Percentiles rank a stretch among this genome's conserved stretches.
phyloP scores from a whole-genome alignment of 495 filamentous ascomycete genomes.

The Aspergillus incahuasiensis region DNA sequence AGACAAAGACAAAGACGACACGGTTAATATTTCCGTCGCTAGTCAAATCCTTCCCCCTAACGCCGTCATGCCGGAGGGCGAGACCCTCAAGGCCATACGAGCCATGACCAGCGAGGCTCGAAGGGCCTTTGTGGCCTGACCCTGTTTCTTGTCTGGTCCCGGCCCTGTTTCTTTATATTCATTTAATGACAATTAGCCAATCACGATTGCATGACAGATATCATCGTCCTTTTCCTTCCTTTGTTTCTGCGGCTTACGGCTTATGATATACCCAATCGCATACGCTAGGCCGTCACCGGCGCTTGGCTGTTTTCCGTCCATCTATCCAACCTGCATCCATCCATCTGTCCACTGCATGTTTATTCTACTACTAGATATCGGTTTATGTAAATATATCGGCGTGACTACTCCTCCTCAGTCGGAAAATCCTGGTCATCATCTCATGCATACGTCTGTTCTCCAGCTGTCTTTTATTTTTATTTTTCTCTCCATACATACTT shows the following conservation, averaged over 20 bases:
- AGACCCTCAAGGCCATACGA: conserved; percentile 12
- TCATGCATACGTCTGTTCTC: background rate
- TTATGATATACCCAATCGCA: conserved; percentile 21
- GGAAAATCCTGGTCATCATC: background rate
- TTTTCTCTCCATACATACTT: conserved; percentile 8
- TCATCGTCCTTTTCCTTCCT: background rate
- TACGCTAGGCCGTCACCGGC: conserved; percentile 1
- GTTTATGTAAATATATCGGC: conserved; percentile 12
- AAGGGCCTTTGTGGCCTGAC: conserved; percentile 22
- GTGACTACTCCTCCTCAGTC: background rate
- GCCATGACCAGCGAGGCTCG: conserved; percentile 12
- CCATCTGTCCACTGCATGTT: too few species aligned
- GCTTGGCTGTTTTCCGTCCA: background rate
- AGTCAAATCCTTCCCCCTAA: background rate
- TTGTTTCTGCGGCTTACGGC: conserved; percentile 10
- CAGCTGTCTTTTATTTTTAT: too few species aligned
- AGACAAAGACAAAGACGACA: conserved; percentile 24
- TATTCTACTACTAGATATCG: conserved; percentile 4
- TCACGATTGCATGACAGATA: conserved; percentile 15
- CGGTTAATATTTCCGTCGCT: conserved; percentile 19
- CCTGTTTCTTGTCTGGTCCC: background rate
- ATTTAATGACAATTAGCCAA: background rate
- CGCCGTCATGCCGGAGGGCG: background rate
- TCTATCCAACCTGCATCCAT: background rate
- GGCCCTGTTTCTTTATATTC: background rate